phyloP scores from a whole-genome alignment of 2,329 filamentous ascomycete species.

The Microcyclosporella mali region DNA sequence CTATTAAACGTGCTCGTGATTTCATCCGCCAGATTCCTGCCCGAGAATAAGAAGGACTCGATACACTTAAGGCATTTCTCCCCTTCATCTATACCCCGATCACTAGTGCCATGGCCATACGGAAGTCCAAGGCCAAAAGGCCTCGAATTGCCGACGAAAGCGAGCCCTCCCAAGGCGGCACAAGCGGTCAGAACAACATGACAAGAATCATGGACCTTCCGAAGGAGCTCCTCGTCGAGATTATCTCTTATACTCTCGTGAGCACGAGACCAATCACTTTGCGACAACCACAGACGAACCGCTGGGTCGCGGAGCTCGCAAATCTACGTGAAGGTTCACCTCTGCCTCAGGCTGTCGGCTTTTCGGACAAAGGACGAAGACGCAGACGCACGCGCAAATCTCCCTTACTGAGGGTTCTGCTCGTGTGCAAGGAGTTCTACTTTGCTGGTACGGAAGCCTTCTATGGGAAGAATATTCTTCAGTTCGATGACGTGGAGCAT shows the following conservation, averaged over 20 bases:
- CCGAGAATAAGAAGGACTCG: too few relatives aligned
- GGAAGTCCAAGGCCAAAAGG: too few relatives aligned
- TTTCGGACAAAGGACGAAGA: too few relatives aligned
- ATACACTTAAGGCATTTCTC: too few relatives aligned
- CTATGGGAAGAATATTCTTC: slow-evolving; percentile 6
- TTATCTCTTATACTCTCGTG: slow-evolving; percentile 4
- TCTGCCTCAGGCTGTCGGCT: too few relatives aligned
- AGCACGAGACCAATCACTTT: slow-evolving; percentile 5
- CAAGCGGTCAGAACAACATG: not conserved
- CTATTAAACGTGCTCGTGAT: too few relatives aligned
- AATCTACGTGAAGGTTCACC: slow-evolving; percentile 4
- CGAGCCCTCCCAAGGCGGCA: too few relatives aligned
- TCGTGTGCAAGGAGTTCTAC: slow-evolving; percentile 10
- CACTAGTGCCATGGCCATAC: too few relatives aligned
- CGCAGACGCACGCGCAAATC: not conserved
- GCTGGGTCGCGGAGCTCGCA: slow-evolving; percentile 6
- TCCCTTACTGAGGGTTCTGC: slow-evolving; percentile 1
- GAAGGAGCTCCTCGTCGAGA: slow-evolving; percentile 8
- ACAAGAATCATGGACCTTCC: slow-evolving; percentile 6
- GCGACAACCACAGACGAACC: slow-evolving; percentile 5
- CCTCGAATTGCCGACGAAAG: too few relatives aligned
- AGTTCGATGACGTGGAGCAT: slow-evolving; percentile 2
- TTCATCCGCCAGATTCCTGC: too few relatives aligned
- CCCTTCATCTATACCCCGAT: too few relatives aligned
- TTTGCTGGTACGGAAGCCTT: slow-evolving; percentile 6